phyloP scores from a whole-genome alignment of 1,139 yeast genomes.

The Sugiyamaella xylanicola region DNA sequence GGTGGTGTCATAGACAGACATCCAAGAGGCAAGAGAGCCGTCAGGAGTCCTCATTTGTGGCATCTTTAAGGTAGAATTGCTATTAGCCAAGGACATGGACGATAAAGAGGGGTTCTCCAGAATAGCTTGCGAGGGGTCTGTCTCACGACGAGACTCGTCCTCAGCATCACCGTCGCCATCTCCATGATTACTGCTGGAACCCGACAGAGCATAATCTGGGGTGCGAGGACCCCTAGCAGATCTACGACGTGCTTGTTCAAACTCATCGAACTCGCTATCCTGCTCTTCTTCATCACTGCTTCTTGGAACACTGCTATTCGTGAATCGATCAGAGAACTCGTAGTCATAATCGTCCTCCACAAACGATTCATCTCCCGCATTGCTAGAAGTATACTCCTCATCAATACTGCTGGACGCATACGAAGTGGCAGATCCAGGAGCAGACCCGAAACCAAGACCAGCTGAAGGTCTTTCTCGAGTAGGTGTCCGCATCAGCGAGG shows the following conservation, averaged over 20 bases:
- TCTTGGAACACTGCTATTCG: slow-evolving; percentile 17
- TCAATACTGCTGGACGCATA: slow-evolving; percentile 4
- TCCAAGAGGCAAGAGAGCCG: slow-evolving; percentile 4
- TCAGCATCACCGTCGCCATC: not conserved
- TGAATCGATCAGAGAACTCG: slow-evolving; percentile 17
- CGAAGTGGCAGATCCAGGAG: not conserved
- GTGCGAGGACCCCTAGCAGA: not conserved
- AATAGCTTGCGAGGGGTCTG: slow-evolving; percentile 10
- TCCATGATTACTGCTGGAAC: not conserved
- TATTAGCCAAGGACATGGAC: slow-evolving; percentile 24
- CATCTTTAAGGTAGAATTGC: slow-evolving; percentile 28
- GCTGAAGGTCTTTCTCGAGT: slow-evolving; percentile 2
- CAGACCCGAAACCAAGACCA: not conserved
- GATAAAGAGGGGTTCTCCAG: slow-evolving; percentile 23
- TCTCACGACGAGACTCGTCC: not conserved
- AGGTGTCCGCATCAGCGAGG: not conserved
- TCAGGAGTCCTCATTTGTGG: slow-evolving; percentile 21
- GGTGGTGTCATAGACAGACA: not conserved
- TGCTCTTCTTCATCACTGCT: slow-evolving; percentile 16
- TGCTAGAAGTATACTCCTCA: slow-evolving; percentile 14
- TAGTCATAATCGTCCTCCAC: slow-evolving; percentile 16
- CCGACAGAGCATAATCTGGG: not conserved
- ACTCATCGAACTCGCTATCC: slow-evolving; percentile 4
- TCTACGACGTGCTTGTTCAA: not conserved
- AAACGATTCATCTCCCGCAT: slow-evolving; percentile 16